Evolutionary conservation across 495 filamentous ascomycete species (phyloP), one percentile per base, ranked within the genome.

Genomic region (Staphylotrichum longicolle): DNA sequence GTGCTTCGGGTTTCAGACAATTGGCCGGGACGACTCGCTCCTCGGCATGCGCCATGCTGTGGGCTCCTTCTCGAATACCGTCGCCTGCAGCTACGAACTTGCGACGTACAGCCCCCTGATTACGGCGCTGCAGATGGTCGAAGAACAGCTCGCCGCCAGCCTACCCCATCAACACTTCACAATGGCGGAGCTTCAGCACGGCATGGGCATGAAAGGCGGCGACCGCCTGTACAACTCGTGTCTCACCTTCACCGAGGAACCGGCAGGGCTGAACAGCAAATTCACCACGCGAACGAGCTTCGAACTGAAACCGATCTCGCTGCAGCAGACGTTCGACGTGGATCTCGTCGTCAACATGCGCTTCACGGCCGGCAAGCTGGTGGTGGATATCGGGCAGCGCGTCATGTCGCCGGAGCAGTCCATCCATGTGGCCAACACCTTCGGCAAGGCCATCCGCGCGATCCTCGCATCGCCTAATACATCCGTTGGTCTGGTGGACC

Each of bases 181-280:
- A 9, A 57, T 77, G 46, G 66, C 67, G 9, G 72, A 76, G 48
- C 64, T 81, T 7, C 73, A 78, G 50, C 77, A 81, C 57, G 72
- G 74, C 8, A 72, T 79, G 53, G 74, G 73, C 34, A 70, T 73
- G 34, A 77, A 71, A 48, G 78, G 75, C 7, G 69, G 63, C 39
- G 68, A 71, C 34, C 72, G 64, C 6, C 70, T 81, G 8, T 81
- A 77, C 60, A 81, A 81, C 60, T 77, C 78, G 0, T 79, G 71
- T 42, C 63, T 81, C 7, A 75, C 75, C 4, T 80, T 80, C 45
- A 73, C 73, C 12, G 77, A 79, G 45, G 75, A 79, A 52, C 66
- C 70, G 1, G 66, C 62, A 1, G 72, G 66, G 1, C 57, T 72
- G 49, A 75, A 75, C 57, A 75, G 71, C 70, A 74, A 72, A 57